Evolutionary conservation across 345 rosid genomes (phyloP), one percentile per base, ranked within the genome.

Genomic region (Erodium maritimum): DNA sequence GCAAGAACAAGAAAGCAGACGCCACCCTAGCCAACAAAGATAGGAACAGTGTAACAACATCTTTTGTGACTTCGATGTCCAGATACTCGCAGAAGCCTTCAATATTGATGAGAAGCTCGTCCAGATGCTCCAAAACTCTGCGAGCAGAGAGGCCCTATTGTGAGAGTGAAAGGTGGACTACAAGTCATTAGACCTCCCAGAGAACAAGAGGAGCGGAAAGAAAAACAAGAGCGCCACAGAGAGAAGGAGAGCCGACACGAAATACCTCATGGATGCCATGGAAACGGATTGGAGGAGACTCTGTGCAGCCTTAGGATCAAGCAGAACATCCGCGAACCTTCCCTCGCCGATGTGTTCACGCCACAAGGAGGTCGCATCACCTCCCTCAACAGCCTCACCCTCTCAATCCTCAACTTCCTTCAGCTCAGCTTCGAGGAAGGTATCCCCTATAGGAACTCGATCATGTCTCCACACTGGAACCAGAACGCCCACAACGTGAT

Each of bases 381-480:
- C 63, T 21, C 62, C 50, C 66, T 63, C 59, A 68, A 71, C 58
- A 22, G 37, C 29, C 66, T 59, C 24, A 71, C 68, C 64, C 63
- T 75, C 45, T 76, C 76, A 0, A 68, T 75, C 48, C 76, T 75
- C 12, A 37, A 52, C 37, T 11, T 5, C 37, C 37, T 29, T 11
- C 37, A 29, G 37, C 37, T 29, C 37, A 1, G 2, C 37, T 29
- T 29, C 37, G 37, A 29, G 37, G 37, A 29, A 11, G 37, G 37
- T 0, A 5, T 29, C 37, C 37, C 9, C 37, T 29, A 29, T 11
- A 29, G 37, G 96, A 77, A 78, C 50, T 84, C 83, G 20, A 54
- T 83, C 29, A 46, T 75, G 77, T 57, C 78, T 29, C 96, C 96
- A 2, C 87, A 84, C 57, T 91, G 82, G 84, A 72, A 78, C 62